These are phyloP conservation scores for Ceratobasidium theobromae DNA, from an alignment of 1,284 basidiomycete genomes.

Conservation along the genomic window DNA sequence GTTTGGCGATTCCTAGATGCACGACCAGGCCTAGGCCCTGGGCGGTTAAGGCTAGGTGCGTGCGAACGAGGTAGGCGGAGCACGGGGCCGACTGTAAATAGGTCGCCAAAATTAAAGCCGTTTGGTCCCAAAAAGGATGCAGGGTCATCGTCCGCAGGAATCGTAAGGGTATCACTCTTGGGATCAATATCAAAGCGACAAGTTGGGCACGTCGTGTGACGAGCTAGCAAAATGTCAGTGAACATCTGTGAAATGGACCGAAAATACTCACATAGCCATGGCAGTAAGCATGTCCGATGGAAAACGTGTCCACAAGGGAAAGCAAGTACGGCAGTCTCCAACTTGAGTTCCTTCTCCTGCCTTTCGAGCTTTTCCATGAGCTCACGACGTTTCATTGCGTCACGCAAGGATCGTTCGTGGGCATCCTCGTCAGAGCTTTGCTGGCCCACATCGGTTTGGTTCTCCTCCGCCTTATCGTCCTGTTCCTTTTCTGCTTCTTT, in stretches of 20 bases:
- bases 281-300: slow-evolving; percentile 69
- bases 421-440: background rate
- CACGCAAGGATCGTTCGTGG: slow-evolving; percentile 8
- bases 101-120: slow-evolving; percentile 22
- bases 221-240: slow-evolving; percentile 50
- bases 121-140: background rate
- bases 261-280: slow-evolving; percentile 59
- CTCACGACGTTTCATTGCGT: slow-evolving; percentile 12
- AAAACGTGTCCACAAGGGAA: slow-evolving; percentile 78
- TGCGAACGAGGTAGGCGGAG: slow-evolving; percentile 12
- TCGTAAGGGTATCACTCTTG: slow-evolving; percentile 49
- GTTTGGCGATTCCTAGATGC: no score
- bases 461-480: background rate
- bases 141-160: slow-evolving; percentile 1
- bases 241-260: background rate
- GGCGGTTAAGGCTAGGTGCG: background rate
- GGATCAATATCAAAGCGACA: slow-evolving; percentile 80
- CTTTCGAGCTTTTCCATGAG: slow-evolving; percentile 13
- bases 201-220: slow-evolving; percentile 75
- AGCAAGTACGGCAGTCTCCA: slow-evolving; percentile 49
- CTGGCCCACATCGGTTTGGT: background rate
- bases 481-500: slow-evolving; percentile 1
- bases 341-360: slow-evolving; percentile 15
- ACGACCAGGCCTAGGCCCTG: background rate
- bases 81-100: slow-evolving; percentile 17